Evolutionary conservation across 306 rosid species (phyloP).

Genomic region (Trifolium pratense): DNA sequence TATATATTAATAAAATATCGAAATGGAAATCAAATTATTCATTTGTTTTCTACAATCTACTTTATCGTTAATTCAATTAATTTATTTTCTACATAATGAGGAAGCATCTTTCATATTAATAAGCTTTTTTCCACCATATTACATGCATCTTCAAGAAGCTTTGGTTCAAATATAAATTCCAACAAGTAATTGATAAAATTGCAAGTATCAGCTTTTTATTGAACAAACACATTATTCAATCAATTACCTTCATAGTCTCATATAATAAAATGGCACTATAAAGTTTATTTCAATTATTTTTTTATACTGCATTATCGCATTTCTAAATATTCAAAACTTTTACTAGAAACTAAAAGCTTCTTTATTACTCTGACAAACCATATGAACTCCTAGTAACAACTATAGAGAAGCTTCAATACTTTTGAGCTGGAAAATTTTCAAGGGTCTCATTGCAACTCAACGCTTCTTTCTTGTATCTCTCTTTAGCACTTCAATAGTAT

Average conservation of each 20-base stretch:
- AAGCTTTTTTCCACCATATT: no score
- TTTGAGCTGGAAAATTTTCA: not conserved
- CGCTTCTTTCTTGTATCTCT: not conserved
- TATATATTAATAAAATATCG: conserved; percentile 30
- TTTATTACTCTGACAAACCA: not conserved
- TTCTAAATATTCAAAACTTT: not conserved
- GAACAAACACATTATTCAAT: not conserved
- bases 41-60: not conserved
- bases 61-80: not conserved
- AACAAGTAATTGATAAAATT: no score
- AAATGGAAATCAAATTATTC: conserved; percentile 18
- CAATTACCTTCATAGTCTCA: not conserved
- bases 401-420: no score
- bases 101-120: no score
- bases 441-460: not conserved
- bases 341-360: not conserved
- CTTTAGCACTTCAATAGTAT: not conserved
- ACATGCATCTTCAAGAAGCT: not conserved
- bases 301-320: not conserved
- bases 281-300: not conserved
- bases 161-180: no score
- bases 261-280: not conserved
- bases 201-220: not conserved
- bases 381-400: not conserved
- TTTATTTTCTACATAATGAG: no score